Base-by-base conservation (phyloP, 2,329 filamentous ascomycete species). In the Helicocarpus griseus region DNA sequence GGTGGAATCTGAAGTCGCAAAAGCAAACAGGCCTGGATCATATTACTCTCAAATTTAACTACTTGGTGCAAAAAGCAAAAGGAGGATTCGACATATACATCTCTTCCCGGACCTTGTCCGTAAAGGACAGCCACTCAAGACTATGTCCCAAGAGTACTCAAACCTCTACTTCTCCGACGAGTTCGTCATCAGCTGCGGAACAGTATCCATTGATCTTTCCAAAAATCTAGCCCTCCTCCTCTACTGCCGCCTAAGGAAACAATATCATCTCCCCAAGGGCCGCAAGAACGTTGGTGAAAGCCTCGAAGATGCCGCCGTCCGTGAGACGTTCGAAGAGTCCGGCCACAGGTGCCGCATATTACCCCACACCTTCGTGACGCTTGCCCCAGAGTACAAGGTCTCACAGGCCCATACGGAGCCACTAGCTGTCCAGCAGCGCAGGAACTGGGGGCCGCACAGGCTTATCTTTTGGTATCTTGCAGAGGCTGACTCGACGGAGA, bases 261-360 rank as follows among this genome's bases (percentile, higher is more conserved):
- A 55, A 21, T 57, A 56, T 45, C 58, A 63, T 54, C 55, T 64
- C 6, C 60, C 62, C 9, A 60, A 61, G 19, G 62, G 62, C 8
- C 56, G 62, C 29, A 63, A 63, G 46, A 57, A 63, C 35, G 48
- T 57, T 21, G 55, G 55, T 13, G 62, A 64, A 41, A 52, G 53
- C 11, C 43, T 63, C 17, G 51, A 57, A 19, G 51, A 49, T 17
- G 57, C 61, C 9, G 62, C 62, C 6, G 13, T 63, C 19, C 59
- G 61, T 14, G 62, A 64, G 48, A 63, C 62, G 3, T 51, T 56
- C 31, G 62, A 64, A 47, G 62, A 64, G 48, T 58, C 55, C 14
- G 50, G 51, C 22, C 54, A 51, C 38, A 48, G 31, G 24, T 49
- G 39, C n/a, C 29, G 38, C 5, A 31, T 55, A 22, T 31, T 55